Percentiles rank a stretch among this genome's conserved stretches.
Evolutionary conservation across 129 eudicot species (phyloP).

Genomic region (Tanacetum coccineum): DNA sequence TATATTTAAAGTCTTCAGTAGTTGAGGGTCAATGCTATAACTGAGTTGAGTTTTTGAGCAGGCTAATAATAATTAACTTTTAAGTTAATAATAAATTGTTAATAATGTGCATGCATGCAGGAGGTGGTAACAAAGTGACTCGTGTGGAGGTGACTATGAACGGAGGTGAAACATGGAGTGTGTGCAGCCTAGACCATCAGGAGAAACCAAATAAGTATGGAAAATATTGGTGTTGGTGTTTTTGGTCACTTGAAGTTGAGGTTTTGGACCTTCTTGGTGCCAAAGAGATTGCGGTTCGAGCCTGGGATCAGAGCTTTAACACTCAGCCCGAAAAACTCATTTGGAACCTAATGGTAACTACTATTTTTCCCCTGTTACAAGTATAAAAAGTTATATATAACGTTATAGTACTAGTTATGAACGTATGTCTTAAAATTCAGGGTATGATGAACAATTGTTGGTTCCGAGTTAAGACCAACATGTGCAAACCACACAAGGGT

Average conservation of each 20-base stretch:
- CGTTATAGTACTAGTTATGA: too few species aligned
- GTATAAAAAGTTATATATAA: background rate
- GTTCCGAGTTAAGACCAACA: constrained; percentile 84
- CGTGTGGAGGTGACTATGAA: constrained; percentile 93
- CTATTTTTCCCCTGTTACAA: background rate
- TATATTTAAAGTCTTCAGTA: too few species aligned
- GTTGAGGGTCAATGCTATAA: too few species aligned
- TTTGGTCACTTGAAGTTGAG: constrained; percentile 94
- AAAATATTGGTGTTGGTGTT: constrained; percentile 97
- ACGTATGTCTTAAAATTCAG: constrained; percentile 24
- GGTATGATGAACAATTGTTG: constrained; percentile 99
- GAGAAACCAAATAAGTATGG: constrained; percentile 85
- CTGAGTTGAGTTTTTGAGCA: too few species aligned
- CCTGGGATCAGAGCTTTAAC: constrained; percentile 88
- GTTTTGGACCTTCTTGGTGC: constrained; percentile 78
- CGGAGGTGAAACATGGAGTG: constrained; percentile 88
- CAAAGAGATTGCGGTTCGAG: constrained; percentile 91
- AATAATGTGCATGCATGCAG: constrained; percentile 22
- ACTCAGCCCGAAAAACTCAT: constrained; percentile 97
- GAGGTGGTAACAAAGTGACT: constrained; percentile 95
- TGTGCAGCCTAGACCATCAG: constrained; percentile 55
- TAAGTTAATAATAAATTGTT: background rate
- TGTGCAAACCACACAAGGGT: constrained; percentile 94
- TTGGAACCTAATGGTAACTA: constrained; percentile 87
- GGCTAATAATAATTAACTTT: background rate